Conservation (phyloP, 352 stramenopile genomes). For the Globisporangium emineosum region DNA sequence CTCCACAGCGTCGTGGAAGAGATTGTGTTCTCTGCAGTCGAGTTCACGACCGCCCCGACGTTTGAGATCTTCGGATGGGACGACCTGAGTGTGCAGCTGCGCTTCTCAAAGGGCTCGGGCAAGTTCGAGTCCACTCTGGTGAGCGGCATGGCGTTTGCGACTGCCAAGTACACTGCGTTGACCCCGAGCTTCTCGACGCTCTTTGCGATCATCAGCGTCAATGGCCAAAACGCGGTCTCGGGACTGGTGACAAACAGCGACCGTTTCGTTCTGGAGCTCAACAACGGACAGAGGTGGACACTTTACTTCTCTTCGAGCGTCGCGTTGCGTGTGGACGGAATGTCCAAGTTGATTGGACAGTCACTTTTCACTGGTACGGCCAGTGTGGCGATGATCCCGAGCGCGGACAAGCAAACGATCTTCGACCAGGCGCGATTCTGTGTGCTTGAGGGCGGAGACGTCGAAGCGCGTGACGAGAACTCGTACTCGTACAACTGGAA, state of each 20-base stretch:
- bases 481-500: slow-evolving; percentile 59
- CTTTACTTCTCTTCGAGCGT: slow-evolving; percentile 45
- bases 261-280: slow-evolving; percentile 49
- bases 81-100: slow-evolving; percentile 51
- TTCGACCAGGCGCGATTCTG: slow-evolving; percentile 41
- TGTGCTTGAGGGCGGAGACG: slow-evolving; percentile 40
- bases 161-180: slow-evolving; percentile 41
- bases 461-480: slow-evolving; percentile 40
- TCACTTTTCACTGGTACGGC: slow-evolving; percentile 29
- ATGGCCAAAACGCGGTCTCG: slow-evolving; percentile 20
- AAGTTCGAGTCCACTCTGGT: slow-evolving; percentile 49
- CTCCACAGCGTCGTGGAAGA: slow-evolving; percentile 41
- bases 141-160: slow-evolving; percentile 67
- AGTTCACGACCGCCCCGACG: slow-evolving; percentile 32
- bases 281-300: slow-evolving; percentile 51
- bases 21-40: slow-evolving; percentile 45
- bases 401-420: slow-evolving; percentile 24
- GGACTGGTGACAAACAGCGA: slow-evolving; percentile 22
- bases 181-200: slow-evolving; percentile 40
- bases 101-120: slow-evolving; percentile 30
- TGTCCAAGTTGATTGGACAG: slow-evolving; percentile 32
- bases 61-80: slow-evolving; percentile 51
- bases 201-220: slow-evolving; percentile 50
- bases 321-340: slow-evolving; percentile 32
- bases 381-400: slow-evolving; percentile 35